Percentiles rank a stretch among this genome's conserved stretches.
Conservation (phyloP, 345 rosid species). For the Punica granatum region DNA sequence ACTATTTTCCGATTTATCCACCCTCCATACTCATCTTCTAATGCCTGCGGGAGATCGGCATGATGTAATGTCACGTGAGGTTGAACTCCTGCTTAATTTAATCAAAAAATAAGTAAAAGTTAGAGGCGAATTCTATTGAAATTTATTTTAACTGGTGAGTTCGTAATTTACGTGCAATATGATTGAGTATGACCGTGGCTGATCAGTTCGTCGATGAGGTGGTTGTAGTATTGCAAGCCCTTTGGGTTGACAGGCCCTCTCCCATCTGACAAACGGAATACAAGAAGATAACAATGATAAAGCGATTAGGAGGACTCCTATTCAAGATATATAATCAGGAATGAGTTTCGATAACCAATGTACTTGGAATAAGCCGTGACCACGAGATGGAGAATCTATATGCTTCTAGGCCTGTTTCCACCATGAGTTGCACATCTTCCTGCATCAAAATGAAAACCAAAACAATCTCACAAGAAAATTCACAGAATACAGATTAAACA, state of each 20-base stretch:
- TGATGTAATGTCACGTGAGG: slow-evolving; percentile 32
- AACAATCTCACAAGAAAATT: not conserved
- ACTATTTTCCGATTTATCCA: slow-evolving; percentile 30
- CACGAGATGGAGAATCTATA: slow-evolving; percentile 30
- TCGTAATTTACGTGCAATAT: not conserved
- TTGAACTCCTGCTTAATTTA: slow-evolving; percentile 20
- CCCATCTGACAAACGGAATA: slow-evolving; percentile 15
- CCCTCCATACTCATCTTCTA: slow-evolving; percentile 40
- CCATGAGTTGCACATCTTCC: slow-evolving; percentile 28
- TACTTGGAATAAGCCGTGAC: slow-evolving; percentile 32
- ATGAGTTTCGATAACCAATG: not conserved
- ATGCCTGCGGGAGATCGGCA: slow-evolving; percentile 31
- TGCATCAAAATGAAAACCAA: slow-evolving; percentile 6
- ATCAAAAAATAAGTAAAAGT: not conserved
- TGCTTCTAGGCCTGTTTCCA: slow-evolving; percentile 18
- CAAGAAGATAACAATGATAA: not conserved
- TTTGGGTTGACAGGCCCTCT: slow-evolving; percentile 19
- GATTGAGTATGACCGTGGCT: slow-evolving; percentile 10
- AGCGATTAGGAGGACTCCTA: not conserved
- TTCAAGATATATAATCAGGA: not conserved
- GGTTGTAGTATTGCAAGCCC: slow-evolving; percentile 24
- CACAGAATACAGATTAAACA: not conserved
- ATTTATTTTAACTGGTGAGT: not conserved
- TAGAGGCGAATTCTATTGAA: not conserved
- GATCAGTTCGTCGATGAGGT: slow-evolving; percentile 20